Base-by-base conservation (phyloP, 345 rosid genomes). In the Turnera subulata region DNA sequence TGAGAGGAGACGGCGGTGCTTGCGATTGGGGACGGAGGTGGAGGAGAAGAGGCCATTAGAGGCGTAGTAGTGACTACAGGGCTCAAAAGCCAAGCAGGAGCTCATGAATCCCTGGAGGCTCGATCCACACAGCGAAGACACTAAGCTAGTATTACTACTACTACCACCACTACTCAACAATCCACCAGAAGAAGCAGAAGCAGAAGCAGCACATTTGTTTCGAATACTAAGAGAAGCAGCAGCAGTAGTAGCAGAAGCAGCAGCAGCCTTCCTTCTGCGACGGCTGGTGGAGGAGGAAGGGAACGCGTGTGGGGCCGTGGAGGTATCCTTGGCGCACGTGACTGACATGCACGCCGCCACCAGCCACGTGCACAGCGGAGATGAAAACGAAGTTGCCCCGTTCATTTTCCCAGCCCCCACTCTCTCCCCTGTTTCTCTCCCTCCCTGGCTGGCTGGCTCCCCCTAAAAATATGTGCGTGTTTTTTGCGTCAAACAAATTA, bases 291-390 rank as follows among this genome's bases (percentile, higher is more conserved):
- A 10, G 13, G 21, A 8, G 10, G 70, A 56, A 37, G 64, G 33
- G 17, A 53, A 55, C 64, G 60, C 55, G 69, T 51, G 47, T 22
- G 66, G 7, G 53, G 59, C 71, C 23, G 55, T 26, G 18, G 1
- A 58, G 66, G 57, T 76, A 60, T 71, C 83, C 65, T 64, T 46
- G 20, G 62, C 68, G 76, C 75, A 75, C 57, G 81, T 45, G 80
- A 77, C 72, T 33, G 93, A 83, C 91, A 90, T 83, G 91, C 89
- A 90, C 57, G 95, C 81, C 5, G 93, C 91, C 59, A 84, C 80
- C 18, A 90, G 67, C 88, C 97, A 90, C 50, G 97, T 85, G 82
- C 97, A 87, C 44, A 90, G 50, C 55, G 97, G 91, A 75, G 86
- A 76, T 11, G 91, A 62, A 57, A 75, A 59, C 11, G 77, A 70